A percentile compares a stretch with the other conserved stretches of the same genome.
phyloP scores from a whole-genome alignment of 2,329 filamentous ascomycete genomes.

The Aspergillus fischeri region DNA sequence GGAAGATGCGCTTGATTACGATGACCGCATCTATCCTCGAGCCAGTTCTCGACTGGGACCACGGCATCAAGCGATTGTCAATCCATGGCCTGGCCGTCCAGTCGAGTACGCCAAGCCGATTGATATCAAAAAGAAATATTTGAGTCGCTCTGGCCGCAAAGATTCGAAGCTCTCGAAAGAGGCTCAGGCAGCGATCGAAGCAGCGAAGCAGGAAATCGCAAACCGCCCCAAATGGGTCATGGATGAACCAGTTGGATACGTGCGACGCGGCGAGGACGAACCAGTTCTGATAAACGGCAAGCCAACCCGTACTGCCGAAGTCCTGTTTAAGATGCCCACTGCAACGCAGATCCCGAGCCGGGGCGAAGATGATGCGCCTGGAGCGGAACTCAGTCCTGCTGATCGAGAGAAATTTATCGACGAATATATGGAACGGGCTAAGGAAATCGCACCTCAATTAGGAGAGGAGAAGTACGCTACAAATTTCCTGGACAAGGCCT shows the following conservation, averaged over 20 bases:
- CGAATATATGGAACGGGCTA: constrained; percentile 70
- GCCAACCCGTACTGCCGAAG: constrained; percentile 66
- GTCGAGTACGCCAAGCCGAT: constrained; percentile 87
- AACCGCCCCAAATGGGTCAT: constrained; percentile 89
- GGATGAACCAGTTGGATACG: constrained; percentile 83
- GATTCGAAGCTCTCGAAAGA: constrained; percentile 77
- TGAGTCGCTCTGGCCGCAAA: constrained; percentile 64
- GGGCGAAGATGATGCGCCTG: constrained; percentile 39
- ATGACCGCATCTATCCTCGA: constrained; percentile 94
- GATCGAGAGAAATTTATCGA: constrained; percentile 60
- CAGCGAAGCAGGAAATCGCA: constrained; percentile 72
- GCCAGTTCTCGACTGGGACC: constrained; percentile 89
- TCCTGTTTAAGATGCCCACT: constrained; percentile 73
- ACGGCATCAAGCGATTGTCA: constrained; percentile 82
- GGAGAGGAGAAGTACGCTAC: constrained; percentile 73
- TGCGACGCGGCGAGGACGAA: constrained; percentile 76
- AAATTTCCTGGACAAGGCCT: constrained; percentile 81
- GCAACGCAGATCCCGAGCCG: constrained; percentile 45
- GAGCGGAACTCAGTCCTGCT: constrained; percentile 30
- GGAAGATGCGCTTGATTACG: constrained; percentile 92
- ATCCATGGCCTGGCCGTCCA: constrained; percentile 78
- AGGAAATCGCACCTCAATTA: constrained; percentile 59
- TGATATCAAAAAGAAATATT: constrained; percentile 75
- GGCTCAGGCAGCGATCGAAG: constrained; percentile 71
- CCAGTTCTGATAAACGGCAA: constrained; percentile 60